A percentile compares a stretch with the other conserved stretches of the same genome.
These are phyloP conservation scores for Candida sp. DNA, from an alignment of 1,139 yeast species.

Conservation along the genomic window DNA sequence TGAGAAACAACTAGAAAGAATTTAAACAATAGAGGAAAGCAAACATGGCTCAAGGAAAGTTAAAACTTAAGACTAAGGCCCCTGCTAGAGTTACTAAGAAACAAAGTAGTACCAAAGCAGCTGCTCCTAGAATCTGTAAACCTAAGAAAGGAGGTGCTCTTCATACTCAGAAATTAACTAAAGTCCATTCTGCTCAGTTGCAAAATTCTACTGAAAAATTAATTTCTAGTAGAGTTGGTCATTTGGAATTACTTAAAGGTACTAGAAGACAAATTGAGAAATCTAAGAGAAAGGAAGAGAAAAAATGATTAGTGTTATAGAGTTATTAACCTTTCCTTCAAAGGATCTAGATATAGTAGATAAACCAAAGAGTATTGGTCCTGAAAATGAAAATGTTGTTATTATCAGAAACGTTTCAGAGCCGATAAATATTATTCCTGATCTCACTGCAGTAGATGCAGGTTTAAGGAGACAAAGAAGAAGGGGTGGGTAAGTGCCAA, in stretches of 20 bases:
- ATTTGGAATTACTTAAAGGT: slow-evolving; percentile 86
- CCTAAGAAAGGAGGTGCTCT: slow-evolving; percentile 58
- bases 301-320: not conserved
- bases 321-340: not conserved
- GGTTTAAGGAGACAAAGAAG: slow-evolving; percentile 20
- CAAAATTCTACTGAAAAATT: slow-evolving; percentile 77
- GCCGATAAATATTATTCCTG: not conserved
- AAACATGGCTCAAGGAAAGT: slow-evolving; percentile 56
- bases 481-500: slow-evolving; percentile 13
- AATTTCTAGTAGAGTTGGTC: slow-evolving; percentile 92
- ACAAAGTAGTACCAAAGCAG: slow-evolving; percentile 55
- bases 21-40: too few relatives aligned
- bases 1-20: too few relatives aligned
- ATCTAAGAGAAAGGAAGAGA: slow-evolving; percentile 12
- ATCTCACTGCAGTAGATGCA: slow-evolving; percentile 28
- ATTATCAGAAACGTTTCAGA: not conserved
- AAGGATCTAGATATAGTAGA: not conserved
- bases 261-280: slow-evolving; percentile 83
- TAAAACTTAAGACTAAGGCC: slow-evolving; percentile 45
- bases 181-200: slow-evolving; percentile 65
- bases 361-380: not conserved
- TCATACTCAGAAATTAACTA: slow-evolving; percentile 47
- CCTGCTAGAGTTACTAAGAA: slow-evolving; percentile 51
- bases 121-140: slow-evolving; percentile 72
- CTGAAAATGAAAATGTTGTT: not conserved